A percentile compares a stretch with the other conserved stretches of the same genome.
These are phyloP conservation scores for Quercus bicolor DNA, from an alignment of 306 rosid genomes.

Conservation along the genomic window DNA sequence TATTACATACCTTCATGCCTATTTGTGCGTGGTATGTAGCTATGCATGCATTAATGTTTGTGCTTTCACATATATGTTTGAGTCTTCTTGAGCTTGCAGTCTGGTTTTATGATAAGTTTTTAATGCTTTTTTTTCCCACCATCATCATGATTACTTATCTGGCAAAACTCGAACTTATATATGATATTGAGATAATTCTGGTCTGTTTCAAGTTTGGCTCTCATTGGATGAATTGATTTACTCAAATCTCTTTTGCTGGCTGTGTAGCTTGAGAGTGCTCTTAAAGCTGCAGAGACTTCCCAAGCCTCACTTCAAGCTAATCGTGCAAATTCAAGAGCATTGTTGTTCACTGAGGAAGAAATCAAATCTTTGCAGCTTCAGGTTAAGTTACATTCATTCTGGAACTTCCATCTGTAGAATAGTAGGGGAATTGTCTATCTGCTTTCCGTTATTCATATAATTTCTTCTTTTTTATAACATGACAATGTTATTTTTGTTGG, in stretches of 20 bases:
- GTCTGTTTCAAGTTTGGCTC: background rate
- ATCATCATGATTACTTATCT: too few species aligned
- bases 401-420: background rate
- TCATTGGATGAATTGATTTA: slow-evolving; percentile 5
- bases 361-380: slow-evolving; percentile 87
- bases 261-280: slow-evolving; percentile 78
- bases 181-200: too few species aligned
- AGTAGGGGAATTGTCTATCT: background rate
- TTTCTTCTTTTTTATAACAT: background rate
- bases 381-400: slow-evolving; percentile 38
- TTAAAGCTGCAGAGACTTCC: slow-evolving; percentile 74
- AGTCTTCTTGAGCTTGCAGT: background rate
- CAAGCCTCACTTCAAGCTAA: slow-evolving; percentile 71
- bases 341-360: slow-evolving; percentile 81
- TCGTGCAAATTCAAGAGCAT: slow-evolving; percentile 67
- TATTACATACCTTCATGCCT: background rate
- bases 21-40: background rate
- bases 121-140: background rate
- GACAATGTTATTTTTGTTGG: background rate
- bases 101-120: background rate
- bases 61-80: background rate
- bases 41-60: background rate
- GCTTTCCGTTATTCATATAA: background rate
- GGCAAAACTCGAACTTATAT: too few species aligned
- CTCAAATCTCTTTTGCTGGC: background rate